These are phyloP conservation scores for Porodaedalea pini DNA, from an alignment of 1,284 basidiomycete genomes.

Conservation along the genomic window DNA sequence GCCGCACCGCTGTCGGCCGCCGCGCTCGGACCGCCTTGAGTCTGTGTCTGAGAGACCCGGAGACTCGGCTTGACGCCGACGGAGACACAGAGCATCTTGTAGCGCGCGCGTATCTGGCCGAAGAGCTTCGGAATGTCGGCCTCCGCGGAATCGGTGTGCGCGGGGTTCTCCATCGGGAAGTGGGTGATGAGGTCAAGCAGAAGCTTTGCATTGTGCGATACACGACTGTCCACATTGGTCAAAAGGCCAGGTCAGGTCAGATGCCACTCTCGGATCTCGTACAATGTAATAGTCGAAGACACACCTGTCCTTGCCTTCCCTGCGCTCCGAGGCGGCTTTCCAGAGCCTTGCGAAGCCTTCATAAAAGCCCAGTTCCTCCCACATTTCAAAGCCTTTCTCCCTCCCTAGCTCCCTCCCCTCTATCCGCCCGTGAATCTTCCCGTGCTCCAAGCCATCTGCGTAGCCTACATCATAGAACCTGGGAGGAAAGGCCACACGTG, in stretches of 20 bases:
- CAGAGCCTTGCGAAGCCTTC: constrained; percentile 80
- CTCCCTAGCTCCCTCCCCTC: constrained; percentile 90
- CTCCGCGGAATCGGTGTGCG: constrained; percentile 42
- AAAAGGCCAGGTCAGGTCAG: background rate
- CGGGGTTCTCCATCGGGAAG: constrained; percentile 78
- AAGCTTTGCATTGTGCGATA: constrained; percentile 59
- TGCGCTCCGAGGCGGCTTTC: constrained; percentile 44
- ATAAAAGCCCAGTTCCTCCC: constrained; percentile 95
- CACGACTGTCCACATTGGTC: constrained; percentile 45
- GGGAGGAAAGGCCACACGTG: background rate
- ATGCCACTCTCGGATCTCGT: background rate
- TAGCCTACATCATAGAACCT: constrained; percentile 84
- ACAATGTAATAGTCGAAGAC: constrained; percentile 24
- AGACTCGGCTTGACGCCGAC: constrained; percentile 73
- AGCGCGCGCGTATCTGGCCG: constrained; percentile 82
- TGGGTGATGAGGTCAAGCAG: constrained; percentile 69
- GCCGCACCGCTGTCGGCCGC: background rate
- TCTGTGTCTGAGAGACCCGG: constrained; percentile 27
- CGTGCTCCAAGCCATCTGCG: constrained; percentile 77
- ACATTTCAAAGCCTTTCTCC: constrained; percentile 92
- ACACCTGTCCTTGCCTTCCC: constrained; percentile 47
- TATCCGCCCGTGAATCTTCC: constrained; percentile 84
- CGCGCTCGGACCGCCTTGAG: background rate
- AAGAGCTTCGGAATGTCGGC: constrained; percentile 75
- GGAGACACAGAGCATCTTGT: constrained; percentile 80